phyloP scores from a whole-genome alignment of 2,329 filamentous ascomycete genomes.

The Teratosphaeria zuluensis region DNA sequence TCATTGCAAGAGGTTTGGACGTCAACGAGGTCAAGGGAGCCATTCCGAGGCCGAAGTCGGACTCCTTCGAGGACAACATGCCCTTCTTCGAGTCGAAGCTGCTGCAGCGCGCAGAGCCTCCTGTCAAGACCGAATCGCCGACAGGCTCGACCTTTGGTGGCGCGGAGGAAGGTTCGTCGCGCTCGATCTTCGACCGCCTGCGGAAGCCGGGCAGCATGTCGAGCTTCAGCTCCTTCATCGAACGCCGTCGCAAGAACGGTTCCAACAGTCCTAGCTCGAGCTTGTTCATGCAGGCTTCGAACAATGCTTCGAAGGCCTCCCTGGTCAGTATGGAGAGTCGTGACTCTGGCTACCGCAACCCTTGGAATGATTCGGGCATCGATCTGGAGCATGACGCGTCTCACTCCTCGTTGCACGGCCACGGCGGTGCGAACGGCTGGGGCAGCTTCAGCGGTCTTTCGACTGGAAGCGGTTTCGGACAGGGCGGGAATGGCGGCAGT shows the following conservation, averaged over 20 bases:
- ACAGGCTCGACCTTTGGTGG: conserved; percentile 70
- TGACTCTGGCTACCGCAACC: conserved; percentile 89
- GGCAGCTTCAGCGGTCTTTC: conserved; percentile 19
- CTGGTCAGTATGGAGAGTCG: conserved; percentile 93
- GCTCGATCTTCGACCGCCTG: conserved; percentile 81
- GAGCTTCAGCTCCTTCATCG: conserved; percentile 90
- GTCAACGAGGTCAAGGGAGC: conserved; percentile 78
- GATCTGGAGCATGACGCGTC: conserved; percentile 76
- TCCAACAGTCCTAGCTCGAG: conserved; percentile 54
- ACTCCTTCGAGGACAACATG: conserved; percentile 94
- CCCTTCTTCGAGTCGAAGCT: conserved; percentile 97
- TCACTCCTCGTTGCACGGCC: conserved; percentile 7
- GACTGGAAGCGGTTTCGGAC: conserved; percentile 10
- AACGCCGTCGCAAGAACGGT: conserved; percentile 86
- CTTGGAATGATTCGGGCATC: conserved; percentile 96
- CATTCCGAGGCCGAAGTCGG: conserved; percentile 96
- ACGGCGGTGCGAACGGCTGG: conserved; percentile 37
- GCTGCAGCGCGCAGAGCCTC: conserved; percentile 78
- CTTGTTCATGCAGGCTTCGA: conserved; percentile 82
- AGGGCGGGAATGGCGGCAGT: conserved; percentile 49
- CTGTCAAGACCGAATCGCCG: conserved; percentile 72
- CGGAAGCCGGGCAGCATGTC: conserved; percentile 92
- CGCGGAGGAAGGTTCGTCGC: conserved; percentile 62
- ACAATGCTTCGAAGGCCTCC: conserved; percentile 88
- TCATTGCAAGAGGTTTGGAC: conserved; percentile 85